phyloP scores from a whole-genome alignment of 352 stramenopile genomes.

The Pythium chondricola region DNA sequence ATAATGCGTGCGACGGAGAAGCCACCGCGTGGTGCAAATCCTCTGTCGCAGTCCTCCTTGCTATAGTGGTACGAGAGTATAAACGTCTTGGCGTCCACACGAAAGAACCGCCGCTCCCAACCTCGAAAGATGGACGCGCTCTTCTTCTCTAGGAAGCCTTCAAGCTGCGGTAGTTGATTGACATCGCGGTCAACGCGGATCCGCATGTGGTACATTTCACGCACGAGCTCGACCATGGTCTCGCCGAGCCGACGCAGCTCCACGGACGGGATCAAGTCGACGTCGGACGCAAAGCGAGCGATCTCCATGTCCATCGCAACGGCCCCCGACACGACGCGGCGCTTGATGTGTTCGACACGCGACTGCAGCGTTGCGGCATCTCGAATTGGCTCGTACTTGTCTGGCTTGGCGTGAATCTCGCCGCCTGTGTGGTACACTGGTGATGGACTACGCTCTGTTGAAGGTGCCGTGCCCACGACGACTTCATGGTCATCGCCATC shows the following conservation, averaged over 20 bases:
- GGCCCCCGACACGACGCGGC: conserved; percentile 30
- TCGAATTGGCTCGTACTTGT: conserved; percentile 20
- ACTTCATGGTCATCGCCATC: too few species aligned
- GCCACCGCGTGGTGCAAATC: conserved; percentile 53
- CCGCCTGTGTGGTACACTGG: too few species aligned
- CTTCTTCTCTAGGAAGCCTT: conserved; percentile 72
- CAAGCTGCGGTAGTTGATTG: conserved; percentile 39
- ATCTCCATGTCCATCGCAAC: conserved; percentile 35
- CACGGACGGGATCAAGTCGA: conserved; percentile 24
- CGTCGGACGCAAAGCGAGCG: conserved; percentile 25
- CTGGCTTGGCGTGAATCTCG: too few species aligned
- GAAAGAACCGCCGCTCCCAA: conserved; percentile 65
- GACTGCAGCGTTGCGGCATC: conserved; percentile 42
- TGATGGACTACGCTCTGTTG: too few species aligned
- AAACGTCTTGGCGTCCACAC: conserved; percentile 59
- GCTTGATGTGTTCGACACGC: conserved; percentile 50
- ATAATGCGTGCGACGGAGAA: conserved; percentile 53
- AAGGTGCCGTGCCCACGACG: too few species aligned
- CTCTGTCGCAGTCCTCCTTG: conserved; percentile 49
- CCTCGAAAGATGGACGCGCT: conserved; percentile 69
- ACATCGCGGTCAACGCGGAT: conserved; percentile 23
- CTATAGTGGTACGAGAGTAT: conserved; percentile 67
- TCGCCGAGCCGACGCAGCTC: conserved; percentile 40
- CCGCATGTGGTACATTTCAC: conserved; percentile 44
- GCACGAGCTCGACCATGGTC: conserved; percentile 49